These are phyloP conservation scores for Darksidea phi DNA, from an alignment of 495 filamentous ascomycete genomes.

Conservation along the genomic window DNA sequence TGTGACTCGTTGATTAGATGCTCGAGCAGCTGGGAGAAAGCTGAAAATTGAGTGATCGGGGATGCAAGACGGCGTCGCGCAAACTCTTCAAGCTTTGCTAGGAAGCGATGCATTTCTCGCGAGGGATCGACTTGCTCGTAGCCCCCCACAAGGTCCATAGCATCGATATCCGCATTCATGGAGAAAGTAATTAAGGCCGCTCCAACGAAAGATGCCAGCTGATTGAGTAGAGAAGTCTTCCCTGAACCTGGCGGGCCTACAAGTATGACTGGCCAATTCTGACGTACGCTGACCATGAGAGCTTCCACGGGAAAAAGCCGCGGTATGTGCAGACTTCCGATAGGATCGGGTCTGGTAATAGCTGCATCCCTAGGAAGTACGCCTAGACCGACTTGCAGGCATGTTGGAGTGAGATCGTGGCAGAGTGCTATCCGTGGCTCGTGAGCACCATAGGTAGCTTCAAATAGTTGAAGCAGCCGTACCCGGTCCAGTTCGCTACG, in stretches of 20 bases:
- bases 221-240: conserved; percentile 74
- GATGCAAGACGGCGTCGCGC: conserved; percentile 55
- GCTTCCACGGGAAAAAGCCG: conserved; percentile 74
- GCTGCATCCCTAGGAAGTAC: conserved; percentile 57
- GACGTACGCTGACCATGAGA: conserved; percentile 78
- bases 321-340: conserved; percentile 40
- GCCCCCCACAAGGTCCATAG: conserved; percentile 93
- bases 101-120: conserved; percentile 59
- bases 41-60: neutral
- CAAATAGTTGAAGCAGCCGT: conserved; percentile 63
- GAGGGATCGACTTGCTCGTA: conserved; percentile 90
- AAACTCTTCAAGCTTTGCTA: conserved; percentile 54
- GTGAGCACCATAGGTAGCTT: conserved; percentile 51
- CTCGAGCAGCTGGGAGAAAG: conserved; percentile 14
- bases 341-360: neutral
- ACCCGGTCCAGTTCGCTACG: conserved; percentile 65
- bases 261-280: conserved; percentile 83
- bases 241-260: conserved; percentile 83
- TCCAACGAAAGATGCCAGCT: conserved; percentile 75
- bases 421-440: conserved; percentile 48
- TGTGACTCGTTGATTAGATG: neutral
- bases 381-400: conserved; percentile 78
- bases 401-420: conserved; percentile 65
- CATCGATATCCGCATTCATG: conserved; percentile 89
- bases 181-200: conserved; percentile 72